Base-by-base conservation (phyloP, 768 basidiomycete species). In the Suillus luteus region DNA sequence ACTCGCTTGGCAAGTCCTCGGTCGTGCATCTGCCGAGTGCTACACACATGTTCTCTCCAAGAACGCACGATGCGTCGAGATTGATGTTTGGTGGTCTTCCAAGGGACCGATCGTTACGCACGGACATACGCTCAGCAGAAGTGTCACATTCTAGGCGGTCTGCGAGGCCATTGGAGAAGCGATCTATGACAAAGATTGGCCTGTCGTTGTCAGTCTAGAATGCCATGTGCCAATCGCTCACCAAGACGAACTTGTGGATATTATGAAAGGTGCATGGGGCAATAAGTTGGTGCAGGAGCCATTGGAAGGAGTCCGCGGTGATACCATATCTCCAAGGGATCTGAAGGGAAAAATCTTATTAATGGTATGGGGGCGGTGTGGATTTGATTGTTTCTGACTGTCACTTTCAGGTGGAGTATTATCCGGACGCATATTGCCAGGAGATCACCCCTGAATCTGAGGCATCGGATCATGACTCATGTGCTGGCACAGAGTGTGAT, bases 1-100 rank as follows among this genome's bases (percentile, higher is more conserved):
- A 0, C 74, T 87, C 3, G 79, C 84, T 1, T 78, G 83, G 48
- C 87, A 88, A 68, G 71, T 89, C 31, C 72, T 85, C 17, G 87
- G 87, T 7, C 77, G 77, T 43, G 75, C 85, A 5, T 86, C 86
- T 5, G 79, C 84, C 5, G 78, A 77, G 5, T 81, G 80, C 0
- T 90, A 90, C 67, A 81, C 77, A 3, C 81, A 85, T 64, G 85
- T 88, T 35, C 73, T 88, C 19, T 75, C 73, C 38, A 79, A 81
- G 6, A 76, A 79, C 55, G 83, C 81, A 10, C 81, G 86, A 22
- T 87, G 86, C 67, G 83, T 88, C 76, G 87, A 90, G 69, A 86
- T 89, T 58, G 87, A 90, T 66, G 86, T 87, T 9, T 90, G 88
- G 87, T 80, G 84, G 6, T 82, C 83, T 0, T 74, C 78, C 8